Percentiles rank a stretch among this genome's conserved stretches.
Conservation (phyloP, 352 stramenopile genomes). For the Phytophthora pisi region DNA sequence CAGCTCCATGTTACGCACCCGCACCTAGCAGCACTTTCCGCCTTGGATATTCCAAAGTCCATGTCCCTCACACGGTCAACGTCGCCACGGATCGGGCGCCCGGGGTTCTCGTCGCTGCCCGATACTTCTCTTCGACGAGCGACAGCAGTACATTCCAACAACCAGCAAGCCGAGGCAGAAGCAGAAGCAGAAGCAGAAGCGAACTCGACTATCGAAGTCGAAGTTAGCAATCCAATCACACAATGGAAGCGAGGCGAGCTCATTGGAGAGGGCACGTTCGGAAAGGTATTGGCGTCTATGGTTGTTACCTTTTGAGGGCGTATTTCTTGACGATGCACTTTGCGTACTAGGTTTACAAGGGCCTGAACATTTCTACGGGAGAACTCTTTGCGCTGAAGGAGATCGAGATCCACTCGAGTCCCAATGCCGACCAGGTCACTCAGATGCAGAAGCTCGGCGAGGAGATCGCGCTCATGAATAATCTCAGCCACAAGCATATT, state of each 20-base stretch:
- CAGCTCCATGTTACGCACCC: conserved; percentile 39
- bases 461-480: conserved; percentile 96
- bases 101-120: conserved; percentile 32
- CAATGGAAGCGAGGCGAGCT: conserved; percentile 94
- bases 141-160: conserved; percentile 12
- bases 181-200: conserved; percentile 1
- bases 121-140: conserved; percentile 22
- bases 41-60: conserved; percentile 28
- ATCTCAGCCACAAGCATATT: conserved; percentile 95
- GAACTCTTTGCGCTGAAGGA: conserved; percentile 91
- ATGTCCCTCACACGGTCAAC: conserved; percentile 59
- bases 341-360: conserved; percentile 87
- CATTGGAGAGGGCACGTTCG: conserved; percentile 96
- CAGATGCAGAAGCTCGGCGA: conserved; percentile 81
- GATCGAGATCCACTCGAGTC: conserved; percentile 79
- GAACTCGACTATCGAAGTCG: not conserved
- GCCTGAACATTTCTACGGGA: conserved; percentile 93
- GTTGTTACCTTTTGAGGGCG: too few species aligned
- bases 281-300: conserved; percentile 48
- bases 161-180: conserved; percentile 20
- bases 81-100: conserved; percentile 50
- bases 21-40: conserved; percentile 21
- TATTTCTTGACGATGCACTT: too few species aligned
- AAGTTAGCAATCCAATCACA: conserved; percentile 46
- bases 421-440: conserved; percentile 55